These are phyloP conservation scores for Chlorella variabilis DNA, from an alignment of 163 green algal species.

Conservation along the genomic window DNA sequence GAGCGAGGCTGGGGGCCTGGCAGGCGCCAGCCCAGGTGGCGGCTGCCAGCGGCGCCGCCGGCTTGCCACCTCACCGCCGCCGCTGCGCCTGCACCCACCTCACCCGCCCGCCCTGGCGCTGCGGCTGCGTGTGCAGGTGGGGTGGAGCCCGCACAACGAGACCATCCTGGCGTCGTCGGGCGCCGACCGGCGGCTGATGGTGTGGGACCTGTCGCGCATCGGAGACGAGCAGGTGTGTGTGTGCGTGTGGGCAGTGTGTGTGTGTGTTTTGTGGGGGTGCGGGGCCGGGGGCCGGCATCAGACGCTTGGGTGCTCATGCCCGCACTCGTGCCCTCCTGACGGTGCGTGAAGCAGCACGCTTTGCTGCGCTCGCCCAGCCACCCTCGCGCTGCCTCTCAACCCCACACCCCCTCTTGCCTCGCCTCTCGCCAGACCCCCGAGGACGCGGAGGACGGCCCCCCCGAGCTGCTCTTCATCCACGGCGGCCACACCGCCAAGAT, in stretches of 20 bases:
- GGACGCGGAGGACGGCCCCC: slow-evolving; percentile 97
- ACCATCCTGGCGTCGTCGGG: slow-evolving; percentile 95
- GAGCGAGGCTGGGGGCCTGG: no score
- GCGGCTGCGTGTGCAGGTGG: slow-evolving; percentile 74
- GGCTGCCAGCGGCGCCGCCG: no score
- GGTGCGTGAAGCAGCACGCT: no score
- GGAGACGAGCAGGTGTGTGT: slow-evolving; percentile 88
- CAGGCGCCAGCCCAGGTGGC: no score
- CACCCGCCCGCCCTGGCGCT: no score
- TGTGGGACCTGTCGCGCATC: slow-evolving; percentile 97
- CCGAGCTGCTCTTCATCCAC: slow-evolving; percentile 99
- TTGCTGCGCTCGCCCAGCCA: background rate
- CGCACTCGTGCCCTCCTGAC: no score
- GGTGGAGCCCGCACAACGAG: slow-evolving; percentile 96
- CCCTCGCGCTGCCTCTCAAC: background rate
- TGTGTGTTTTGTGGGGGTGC: no score
- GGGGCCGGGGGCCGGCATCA: background rate
- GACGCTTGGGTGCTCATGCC: no score
- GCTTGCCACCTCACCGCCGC: no score
- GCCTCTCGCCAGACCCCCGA: slow-evolving; percentile 93
- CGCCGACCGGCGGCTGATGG: slow-evolving; percentile 94
- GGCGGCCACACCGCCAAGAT: slow-evolving; percentile 98
- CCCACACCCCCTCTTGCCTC: no score
- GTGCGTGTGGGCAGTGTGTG: no score
- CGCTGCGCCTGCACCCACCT: background rate